Evolutionary conservation across 257 asterid genomes (phyloP), one percentile per base, ranked within the genome.

Genomic region (Capsicum pubescens): DNA sequence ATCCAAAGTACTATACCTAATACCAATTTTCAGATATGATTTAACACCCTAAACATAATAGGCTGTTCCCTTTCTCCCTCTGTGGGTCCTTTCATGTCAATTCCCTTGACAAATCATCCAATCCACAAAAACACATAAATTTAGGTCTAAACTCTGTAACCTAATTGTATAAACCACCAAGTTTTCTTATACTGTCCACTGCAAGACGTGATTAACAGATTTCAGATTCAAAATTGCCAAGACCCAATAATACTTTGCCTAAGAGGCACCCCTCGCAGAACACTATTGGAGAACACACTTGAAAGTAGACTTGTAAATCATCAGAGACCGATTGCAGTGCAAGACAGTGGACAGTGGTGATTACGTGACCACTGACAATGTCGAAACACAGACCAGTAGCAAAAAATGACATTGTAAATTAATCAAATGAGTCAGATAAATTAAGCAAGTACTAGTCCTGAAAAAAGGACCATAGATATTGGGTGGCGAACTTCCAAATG

Each of bases 351-450:
- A 50, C 5, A 32, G 82, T 10, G 64, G 50, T 14, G 82, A 32
- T 26, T 26, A 52, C 14, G 46, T 26, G 64, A 77, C 32, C 48
- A 77, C 48, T 8, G 64, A 76, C 58, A 76, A 77, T 77, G 81
- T 63, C 19, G 15, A 54, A 77, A 77, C 50, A 77, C 64, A 77
- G 4, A 74, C n/a, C 80, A 72, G 19, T 58, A 19, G 81, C 48
- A 14, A 7, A 54, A 54, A 52, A 14, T 4, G 26, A 46, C 5
- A 13, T 21, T 8, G 64, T 26, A 54, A 54, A 52, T 52, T 35
- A 15, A 77, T 77, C 50, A 54, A 50, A 76, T 52, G 46, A 46
- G 26, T 14, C 81, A 76, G 21, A 76, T 26, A 76, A 76, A 76
- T 54, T 76, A 76, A 35, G 32, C 26, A 54, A 77, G 64, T 77